Conservation (phyloP, 768 basidiomycete species). For the Tylopilus felleus region DNA sequence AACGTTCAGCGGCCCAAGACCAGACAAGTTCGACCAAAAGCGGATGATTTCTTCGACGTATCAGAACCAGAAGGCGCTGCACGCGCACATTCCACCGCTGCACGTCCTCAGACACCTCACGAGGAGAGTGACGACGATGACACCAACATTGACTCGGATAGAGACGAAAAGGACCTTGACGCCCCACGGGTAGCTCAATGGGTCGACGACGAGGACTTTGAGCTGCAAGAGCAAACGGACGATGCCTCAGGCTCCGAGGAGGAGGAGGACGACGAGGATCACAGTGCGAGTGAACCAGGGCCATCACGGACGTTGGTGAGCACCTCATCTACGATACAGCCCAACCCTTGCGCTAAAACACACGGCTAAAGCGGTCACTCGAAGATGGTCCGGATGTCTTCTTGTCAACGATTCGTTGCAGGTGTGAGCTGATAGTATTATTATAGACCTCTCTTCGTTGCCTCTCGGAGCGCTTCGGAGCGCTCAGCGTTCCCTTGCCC, state of each 20-base stretch:
- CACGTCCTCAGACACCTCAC: neutral
- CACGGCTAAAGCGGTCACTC: conserved; percentile 23
- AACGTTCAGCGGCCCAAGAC: conserved; percentile 4
- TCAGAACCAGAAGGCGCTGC: conserved; percentile 8
- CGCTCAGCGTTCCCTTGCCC: conserved; percentile 56
- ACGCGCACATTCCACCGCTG: neutral
- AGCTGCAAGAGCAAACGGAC: conserved; percentile 14
- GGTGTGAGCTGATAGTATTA: conserved; percentile 4
- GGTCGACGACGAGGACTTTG: conserved; percentile 48
- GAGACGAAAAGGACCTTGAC: conserved; percentile 30
- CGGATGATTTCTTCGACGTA: conserved; percentile 11
- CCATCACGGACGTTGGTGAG: conserved; percentile 20
- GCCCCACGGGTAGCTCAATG: conserved; percentile 60
- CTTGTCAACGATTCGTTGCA: neutral
- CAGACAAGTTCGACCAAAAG: conserved; percentile 16
- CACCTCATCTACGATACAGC: neutral
- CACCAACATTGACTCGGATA: conserved; percentile 25
- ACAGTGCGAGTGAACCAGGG: neutral
- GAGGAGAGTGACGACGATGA: conserved; percentile 25
- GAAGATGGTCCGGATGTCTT: conserved; percentile 21
- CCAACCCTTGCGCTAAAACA: neutral
- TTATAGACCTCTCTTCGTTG: conserved; percentile 53
- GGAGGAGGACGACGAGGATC: conserved; percentile 1
- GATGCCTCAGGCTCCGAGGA: conserved; percentile 1
- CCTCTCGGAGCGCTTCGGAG: conserved; percentile 63